Percentiles rank a stretch among this genome's conserved stretches.
Evolutionary conservation across 108 stramenopile species (phyloP).

Genomic region (Fistulifera pelliculosa): DNA sequence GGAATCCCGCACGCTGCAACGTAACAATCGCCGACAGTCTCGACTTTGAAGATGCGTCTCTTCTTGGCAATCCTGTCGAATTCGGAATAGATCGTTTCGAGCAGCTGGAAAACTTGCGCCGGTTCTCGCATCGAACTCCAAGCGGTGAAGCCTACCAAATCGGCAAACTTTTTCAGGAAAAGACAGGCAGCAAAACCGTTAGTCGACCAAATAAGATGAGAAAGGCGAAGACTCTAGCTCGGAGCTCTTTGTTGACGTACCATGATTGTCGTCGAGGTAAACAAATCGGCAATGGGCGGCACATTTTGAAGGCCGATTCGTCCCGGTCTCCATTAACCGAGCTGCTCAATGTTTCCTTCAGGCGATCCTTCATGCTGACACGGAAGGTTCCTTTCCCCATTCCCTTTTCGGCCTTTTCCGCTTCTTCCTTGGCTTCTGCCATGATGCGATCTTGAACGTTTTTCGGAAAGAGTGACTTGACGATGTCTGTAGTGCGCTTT

Average conservation of each 20-base stretch:
- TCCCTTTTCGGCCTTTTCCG: neutral
- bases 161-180: constrained; percentile 16
- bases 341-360: neutral
- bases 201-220: neutral
- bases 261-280: constrained; percentile 5
- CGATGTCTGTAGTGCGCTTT: constrained; percentile 6
- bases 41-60: constrained; percentile 13
- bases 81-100: constrained; percentile 14
- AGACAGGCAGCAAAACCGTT: neutral
- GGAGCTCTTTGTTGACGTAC: neutral
- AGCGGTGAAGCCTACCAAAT: constrained; percentile 19
- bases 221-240: neutral
- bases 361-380: neutral
- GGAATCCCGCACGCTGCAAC: constrained; percentile 4
- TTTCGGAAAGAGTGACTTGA: constrained; percentile 10
- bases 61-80: constrained; percentile 6
- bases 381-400: neutral
- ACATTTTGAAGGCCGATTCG: neutral
- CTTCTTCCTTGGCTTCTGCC: constrained; percentile 1
- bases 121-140: constrained; percentile 22
- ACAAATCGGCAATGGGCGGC: constrained; percentile 17
- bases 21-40: constrained; percentile 16
- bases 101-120: constrained; percentile 17
- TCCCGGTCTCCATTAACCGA: neutral
- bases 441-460: constrained; percentile 8